A percentile compares a stretch with the other conserved stretches of the same genome.
Conservation (phyloP, 2,329 filamentous ascomycete species). For the Cladorrhinum sp. region DNA sequence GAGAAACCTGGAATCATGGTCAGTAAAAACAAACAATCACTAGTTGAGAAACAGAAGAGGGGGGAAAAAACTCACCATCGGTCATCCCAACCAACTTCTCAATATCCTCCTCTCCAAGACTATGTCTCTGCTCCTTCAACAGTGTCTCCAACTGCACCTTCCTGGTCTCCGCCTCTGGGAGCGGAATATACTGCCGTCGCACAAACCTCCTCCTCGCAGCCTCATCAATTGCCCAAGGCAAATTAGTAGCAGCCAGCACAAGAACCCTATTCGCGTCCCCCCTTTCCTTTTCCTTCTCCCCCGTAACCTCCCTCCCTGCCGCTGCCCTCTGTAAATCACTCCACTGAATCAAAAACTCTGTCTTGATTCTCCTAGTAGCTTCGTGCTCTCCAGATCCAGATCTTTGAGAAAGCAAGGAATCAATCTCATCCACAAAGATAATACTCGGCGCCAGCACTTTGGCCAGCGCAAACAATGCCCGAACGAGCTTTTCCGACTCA, state of each 20-base stretch:
- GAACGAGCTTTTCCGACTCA: conserved; percentile 93
- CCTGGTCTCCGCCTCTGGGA: conserved; percentile 82
- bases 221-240: conserved; percentile 98
- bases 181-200: conserved; percentile 88
- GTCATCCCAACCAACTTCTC: conserved; percentile 72
- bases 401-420: conserved; percentile 82
- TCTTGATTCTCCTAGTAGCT: conserved; percentile 90
- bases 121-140: conserved; percentile 83
- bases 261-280: conserved; percentile 86
- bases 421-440: conserved; percentile 98
- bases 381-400: conserved; percentile 86
- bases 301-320: conserved; percentile 68
- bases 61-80: conserved; percentile 60
- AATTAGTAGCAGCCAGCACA: conserved; percentile 90
- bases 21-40: too few relatives aligned
- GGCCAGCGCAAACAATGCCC: conserved; percentile 85
- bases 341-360: conserved; percentile 97
- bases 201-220: conserved; percentile 89
- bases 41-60: background rate
- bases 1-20: conserved; percentile 81
- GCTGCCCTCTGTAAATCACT: conserved; percentile 89
- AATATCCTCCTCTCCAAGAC: conserved; percentile 69
- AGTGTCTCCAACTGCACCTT: conserved; percentile 75
- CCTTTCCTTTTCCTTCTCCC: conserved; percentile 62
- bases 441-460: conserved; percentile 88